Base-by-base conservation (phyloP, 257 asterid genomes). In the Solanum ossicruentum region DNA sequence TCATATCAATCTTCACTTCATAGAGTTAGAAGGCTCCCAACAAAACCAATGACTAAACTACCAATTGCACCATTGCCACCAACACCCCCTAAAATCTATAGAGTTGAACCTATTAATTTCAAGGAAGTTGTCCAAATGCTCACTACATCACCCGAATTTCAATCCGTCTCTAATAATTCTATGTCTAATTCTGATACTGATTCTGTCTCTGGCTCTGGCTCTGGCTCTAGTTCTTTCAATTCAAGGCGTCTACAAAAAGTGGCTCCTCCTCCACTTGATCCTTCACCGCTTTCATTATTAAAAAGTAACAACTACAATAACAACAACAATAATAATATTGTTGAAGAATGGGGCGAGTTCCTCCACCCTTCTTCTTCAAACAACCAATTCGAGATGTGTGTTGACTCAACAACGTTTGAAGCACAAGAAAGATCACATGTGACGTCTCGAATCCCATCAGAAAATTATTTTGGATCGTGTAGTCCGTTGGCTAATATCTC, bases 61-160 rank as follows among this genome's bases (percentile, higher is more conserved):
- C 90, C 94, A 10, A 91, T 95, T 2, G 95, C 98, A 0, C 98
- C 98, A 3, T 61, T 92, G 87, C 97, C 95, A 28, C 93, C 94
- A 12, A 89, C 90, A 10, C 94, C 88, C 21, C 97, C 98, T 0
- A 95, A 90, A 58, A 84, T 95, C 57, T 95, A 94, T 92, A 86
- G 86, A 86, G 97, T 94, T 47, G 90, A 91, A 10, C 90, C 92
- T 6, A 12, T 54, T 11, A 75, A 91, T 32, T 95, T 95, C 85
- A 92, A 87, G 89, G 92, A 93, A 11, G 95, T 91, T 0, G 99
- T 95, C 3, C 97, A 95, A 82, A 88, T 85, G 90, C 93, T 95
- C 3, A 95, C 99, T 3, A 85, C 94, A 0, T 90, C 91, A n/a
- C 88, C 88, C 0, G 91, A 89, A 57, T 71, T 49, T 71, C 88